These are phyloP conservation scores for Geranomyces variabilis DNA, from an alignment of 192 early-diverging fungal genomes.

Conservation along the genomic window DNA sequence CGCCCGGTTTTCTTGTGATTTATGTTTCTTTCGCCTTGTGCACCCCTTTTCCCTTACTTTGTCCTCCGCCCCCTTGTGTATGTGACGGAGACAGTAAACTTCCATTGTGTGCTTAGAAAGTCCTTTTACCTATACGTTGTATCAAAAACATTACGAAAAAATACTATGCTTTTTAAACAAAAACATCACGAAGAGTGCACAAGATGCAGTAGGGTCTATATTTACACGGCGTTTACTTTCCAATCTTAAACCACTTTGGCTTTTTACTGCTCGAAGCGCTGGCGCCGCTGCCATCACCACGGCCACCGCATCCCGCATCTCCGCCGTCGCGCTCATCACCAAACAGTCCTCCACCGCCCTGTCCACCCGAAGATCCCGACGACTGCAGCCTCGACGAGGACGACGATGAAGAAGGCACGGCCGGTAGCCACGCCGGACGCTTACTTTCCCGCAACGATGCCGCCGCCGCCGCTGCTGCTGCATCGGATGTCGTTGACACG, in stretches of 20 bases:
- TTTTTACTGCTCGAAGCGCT: conserved; percentile 25
- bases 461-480: neutral
- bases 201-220: no score
- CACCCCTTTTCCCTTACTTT: no score
- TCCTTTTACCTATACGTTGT: no score
- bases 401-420: neutral
- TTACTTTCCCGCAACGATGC: neutral
- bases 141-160: no score
- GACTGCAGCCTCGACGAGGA: neutral
- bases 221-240: no score
- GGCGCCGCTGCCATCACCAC: neutral
- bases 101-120: no score
- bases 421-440: neutral
- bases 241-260: conserved; percentile 52
- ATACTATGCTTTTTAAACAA: no score
- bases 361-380: conserved; percentile 5
- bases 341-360: conserved; percentile 13
- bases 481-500: neutral
- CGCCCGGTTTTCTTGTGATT: no score
- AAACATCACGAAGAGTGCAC: no score
- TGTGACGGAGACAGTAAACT: no score
- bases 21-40: no score
- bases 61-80: no score
- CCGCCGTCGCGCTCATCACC: conserved; percentile 21
- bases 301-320: neutral